Evolutionary conservation across 176 grass and related monocot genomes (phyloP), one percentile per base, ranked within the genome.

Genomic region (Zea luxurians): DNA sequence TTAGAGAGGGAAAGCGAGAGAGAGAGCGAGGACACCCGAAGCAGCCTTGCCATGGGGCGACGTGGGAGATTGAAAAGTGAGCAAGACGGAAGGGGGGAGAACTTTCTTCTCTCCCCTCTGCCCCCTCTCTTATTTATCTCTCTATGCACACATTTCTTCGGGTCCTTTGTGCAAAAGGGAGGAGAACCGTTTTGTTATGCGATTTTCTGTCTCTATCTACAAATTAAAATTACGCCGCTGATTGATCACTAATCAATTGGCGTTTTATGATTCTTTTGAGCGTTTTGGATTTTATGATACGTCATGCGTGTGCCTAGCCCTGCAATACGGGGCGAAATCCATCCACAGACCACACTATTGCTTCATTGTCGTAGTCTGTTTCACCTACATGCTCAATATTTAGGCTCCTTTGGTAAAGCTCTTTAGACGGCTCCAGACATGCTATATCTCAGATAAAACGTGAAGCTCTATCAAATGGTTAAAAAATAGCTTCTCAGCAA

Each of bases 11-110:
- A 45, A 16, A 48, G 58, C 2, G 36, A 16, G 57, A 18, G 67
- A 41, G 2, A 47, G 54, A 41, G 44, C 34, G 66, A 63, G 41
- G 59, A 45, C 57, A 70, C 53, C 62, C 53, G 66, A 17, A 57
- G 73, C 35, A 79, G 38, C 68, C 59, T 65, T 73, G 59, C 59
- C 7, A 47, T 47, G 44, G 44, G 61, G 44, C 40, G 37, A 46
- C 7, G 54, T 44, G 3, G 3, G 55, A 53, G 71, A 77, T 59
- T 72, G 59, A 72, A 73, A 71, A 65, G 74, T 6, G 73, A 34
- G 20, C 11, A 59, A 18, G 34, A 16, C 11, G 37, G 38, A 6
- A 76, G 27, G 27, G 61, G 80, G 61, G 80, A n/a, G 49, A 53
- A 15, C 41, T 20, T 68, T 42, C 11, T 42, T 40, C 16, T 2